These are phyloP conservation scores for Chalciporus chontae DNA, from an alignment of 768 basidiomycete genomes.

Conservation along the genomic window DNA sequence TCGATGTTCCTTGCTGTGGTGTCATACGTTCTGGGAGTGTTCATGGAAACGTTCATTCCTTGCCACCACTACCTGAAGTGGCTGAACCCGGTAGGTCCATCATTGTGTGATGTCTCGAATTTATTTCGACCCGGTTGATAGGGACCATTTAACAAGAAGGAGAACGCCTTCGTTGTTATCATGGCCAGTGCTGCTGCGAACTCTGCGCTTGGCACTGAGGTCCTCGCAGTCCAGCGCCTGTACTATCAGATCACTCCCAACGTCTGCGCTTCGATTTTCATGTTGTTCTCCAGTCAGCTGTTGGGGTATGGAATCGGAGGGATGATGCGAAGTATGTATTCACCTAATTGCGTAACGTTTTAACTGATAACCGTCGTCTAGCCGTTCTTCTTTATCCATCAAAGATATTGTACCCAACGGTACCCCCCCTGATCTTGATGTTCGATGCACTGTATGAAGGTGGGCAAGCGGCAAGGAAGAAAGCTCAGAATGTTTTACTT, in stretches of 20 bases:
- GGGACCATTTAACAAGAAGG: conserved; percentile 60
- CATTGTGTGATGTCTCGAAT: background rate
- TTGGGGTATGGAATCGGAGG: conserved; percentile 55
- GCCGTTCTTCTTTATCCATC: conserved; percentile 38
- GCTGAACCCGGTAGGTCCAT: conserved; percentile 44
- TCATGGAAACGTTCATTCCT: conserved; percentile 46
- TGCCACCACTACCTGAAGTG: conserved; percentile 40
- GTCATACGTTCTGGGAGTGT: conserved; percentile 46
- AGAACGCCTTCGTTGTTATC: conserved; percentile 54
- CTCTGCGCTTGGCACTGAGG: conserved; percentile 52
- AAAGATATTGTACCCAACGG: conserved; percentile 41
- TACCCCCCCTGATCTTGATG: conserved; percentile 22
- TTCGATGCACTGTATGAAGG: conserved; percentile 40
- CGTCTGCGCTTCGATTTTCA: conserved; percentile 43
- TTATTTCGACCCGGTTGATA: conserved; percentile 16
- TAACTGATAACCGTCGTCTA: background rate
- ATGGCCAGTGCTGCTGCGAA: conserved; percentile 56
- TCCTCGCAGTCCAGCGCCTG: conserved; percentile 51
- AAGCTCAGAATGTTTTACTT: conserved; percentile 35
- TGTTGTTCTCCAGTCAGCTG: conserved; percentile 35
- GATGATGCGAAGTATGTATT: conserved; percentile 42
- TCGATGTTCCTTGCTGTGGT: conserved; percentile 55
- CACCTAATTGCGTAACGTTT: background rate
- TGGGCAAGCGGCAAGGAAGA: conserved; percentile 33
- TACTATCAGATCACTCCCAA: conserved; percentile 54